These are phyloP conservation scores for Globisporangium emineosum DNA, from an alignment of 352 stramenopile genomes.

Conservation along the genomic window DNA sequence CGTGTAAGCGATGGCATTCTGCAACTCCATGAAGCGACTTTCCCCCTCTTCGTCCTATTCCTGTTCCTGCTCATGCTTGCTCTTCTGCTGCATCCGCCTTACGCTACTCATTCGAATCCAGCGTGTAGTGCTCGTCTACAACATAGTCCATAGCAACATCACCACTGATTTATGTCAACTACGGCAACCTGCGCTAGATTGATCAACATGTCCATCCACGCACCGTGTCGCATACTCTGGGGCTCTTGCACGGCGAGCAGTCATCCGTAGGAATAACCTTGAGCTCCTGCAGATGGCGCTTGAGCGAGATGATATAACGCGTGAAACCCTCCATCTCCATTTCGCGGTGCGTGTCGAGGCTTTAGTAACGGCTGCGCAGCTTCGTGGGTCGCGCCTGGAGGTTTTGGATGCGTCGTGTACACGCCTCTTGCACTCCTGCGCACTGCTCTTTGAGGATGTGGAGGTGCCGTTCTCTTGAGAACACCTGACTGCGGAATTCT, in stretches of 20 bases:
- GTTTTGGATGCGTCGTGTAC: slow-evolving; percentile 61
- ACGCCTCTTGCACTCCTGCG: slow-evolving; percentile 66
- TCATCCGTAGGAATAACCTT: slow-evolving; percentile 61
- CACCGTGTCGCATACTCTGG: slow-evolving; percentile 43
- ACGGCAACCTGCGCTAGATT: background rate
- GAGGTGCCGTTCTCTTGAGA: slow-evolving; percentile 62
- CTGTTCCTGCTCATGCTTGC: no score
- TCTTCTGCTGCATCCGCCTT: no score
- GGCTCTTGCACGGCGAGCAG: slow-evolving; percentile 41
- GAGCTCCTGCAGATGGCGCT: slow-evolving; percentile 66
- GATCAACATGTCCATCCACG: background rate
- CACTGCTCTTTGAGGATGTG: slow-evolving; percentile 79
- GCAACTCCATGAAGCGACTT: no score
- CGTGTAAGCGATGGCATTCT: no score
- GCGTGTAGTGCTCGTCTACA: slow-evolving; percentile 46
- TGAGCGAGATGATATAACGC: slow-evolving; percentile 53
- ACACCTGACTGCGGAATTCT: slow-evolving; percentile 51
- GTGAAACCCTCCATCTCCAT: slow-evolving; percentile 88
- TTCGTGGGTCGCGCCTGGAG: slow-evolving; percentile 66
- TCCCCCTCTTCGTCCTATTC: no score
- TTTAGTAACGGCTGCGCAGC: slow-evolving; percentile 52
- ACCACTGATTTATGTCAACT: background rate
- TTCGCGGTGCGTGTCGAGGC: slow-evolving; percentile 55
- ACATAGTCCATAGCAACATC: background rate
- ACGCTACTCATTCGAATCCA: slow-evolving; percentile 58